Evolutionary conservation across 768 basidiomycete genomes (phyloP).

Genomic region (Panaeolus papilionaceus): DNA sequence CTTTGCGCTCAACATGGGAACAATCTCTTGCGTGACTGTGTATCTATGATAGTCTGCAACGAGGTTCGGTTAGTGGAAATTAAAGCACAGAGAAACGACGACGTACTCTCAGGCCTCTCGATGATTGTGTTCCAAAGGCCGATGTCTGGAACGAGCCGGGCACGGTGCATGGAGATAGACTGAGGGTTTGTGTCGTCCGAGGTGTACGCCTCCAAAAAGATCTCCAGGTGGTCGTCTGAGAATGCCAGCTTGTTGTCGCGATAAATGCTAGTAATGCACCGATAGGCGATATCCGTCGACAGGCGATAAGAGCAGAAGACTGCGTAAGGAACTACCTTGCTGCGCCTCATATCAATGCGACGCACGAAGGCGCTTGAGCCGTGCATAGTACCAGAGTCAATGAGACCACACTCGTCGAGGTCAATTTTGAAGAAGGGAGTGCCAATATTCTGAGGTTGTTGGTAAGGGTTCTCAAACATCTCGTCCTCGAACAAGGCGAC

Average conservation of each 20-base stretch:
- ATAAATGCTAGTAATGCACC: neutral
- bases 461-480: constrained; percentile 15
- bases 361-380: constrained; percentile 21
- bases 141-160: neutral
- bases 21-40: neutral
- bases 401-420: constrained; percentile 30
- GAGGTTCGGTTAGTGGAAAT: constrained; percentile 2
- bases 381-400: constrained; percentile 18
- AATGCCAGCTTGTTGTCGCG: neutral
- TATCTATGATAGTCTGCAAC: neutral
- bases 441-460: neutral
- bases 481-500: constrained; percentile 25
- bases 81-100: neutral
- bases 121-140: constrained; percentile 1
- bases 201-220: neutral
- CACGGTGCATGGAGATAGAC: neutral
- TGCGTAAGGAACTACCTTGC: neutral
- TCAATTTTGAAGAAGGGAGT: constrained; percentile 31
- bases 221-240: neutral
- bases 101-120: constrained; percentile 18
- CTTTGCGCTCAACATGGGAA: neutral
- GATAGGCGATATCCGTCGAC: neutral
- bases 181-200: neutral
- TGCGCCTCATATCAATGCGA: constrained; percentile 19
- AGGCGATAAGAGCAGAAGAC: constrained; percentile 8